A percentile compares a stretch with the other conserved stretches of the same genome.
Conservation (phyloP, 2,329 filamentous ascomycete genomes). For the Cadophora malorum region DNA sequence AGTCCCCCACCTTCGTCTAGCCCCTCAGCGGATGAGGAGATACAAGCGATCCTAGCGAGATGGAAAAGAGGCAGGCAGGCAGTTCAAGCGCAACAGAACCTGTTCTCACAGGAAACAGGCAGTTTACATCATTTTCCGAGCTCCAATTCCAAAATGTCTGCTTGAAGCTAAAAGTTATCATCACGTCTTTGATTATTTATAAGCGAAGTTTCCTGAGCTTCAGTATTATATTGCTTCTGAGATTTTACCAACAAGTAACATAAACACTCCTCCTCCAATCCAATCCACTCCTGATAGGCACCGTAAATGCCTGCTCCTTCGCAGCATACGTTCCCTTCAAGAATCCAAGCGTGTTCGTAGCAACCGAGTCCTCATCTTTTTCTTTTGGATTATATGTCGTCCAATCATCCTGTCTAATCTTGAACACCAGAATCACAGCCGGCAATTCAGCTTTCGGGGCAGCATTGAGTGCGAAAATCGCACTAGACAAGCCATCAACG, state of each 20-base stretch:
- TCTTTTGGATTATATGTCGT: constrained; percentile 14
- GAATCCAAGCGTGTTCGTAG: constrained; percentile 2
- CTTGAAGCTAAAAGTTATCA: no score
- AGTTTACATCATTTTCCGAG: no score
- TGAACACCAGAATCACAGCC: constrained; percentile 18
- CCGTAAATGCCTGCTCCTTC: constrained; percentile 23
- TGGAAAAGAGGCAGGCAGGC: no score
- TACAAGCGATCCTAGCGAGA: no score
- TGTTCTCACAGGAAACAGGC: no score
- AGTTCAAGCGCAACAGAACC: no score
- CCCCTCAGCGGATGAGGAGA: no score
- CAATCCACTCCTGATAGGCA: constrained; percentile 29
- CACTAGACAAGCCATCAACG: neutral
- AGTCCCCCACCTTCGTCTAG: no score
- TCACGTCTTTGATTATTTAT: no score
- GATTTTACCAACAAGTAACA: constrained; percentile 23
- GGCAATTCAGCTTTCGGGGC: constrained; percentile 11
- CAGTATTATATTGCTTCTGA: no score
- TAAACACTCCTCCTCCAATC: constrained; percentile 29
- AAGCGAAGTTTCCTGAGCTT: no score
- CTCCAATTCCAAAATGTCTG: no score
- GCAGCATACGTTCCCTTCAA: constrained; percentile 26
- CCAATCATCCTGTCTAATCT: constrained; percentile 7
- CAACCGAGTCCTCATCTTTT: neutral
- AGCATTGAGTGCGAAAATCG: constrained; percentile 10